Evolutionary conservation across 2,329 filamentous ascomycete species (phyloP).

Genomic region (Aureobasidium namibiae): DNA sequence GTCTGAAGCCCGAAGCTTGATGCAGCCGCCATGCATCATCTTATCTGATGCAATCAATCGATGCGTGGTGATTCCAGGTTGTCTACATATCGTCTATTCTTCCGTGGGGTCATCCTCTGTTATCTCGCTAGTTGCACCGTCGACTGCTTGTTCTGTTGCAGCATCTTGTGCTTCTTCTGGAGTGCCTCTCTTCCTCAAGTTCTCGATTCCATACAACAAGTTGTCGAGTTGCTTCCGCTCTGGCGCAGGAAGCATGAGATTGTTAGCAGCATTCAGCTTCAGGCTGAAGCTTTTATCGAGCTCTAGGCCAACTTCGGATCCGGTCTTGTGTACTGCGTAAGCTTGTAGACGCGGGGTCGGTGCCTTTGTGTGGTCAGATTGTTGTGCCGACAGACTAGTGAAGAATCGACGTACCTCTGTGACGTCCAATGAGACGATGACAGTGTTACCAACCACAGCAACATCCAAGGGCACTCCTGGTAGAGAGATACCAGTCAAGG

Average conservation of each 20-base stretch:
- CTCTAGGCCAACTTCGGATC: neutral
- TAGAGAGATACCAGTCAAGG: conserved; percentile 17
- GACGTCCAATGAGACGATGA: conserved; percentile 14
- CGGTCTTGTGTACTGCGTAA: neutral
- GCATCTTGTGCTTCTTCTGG: conserved; percentile 12
- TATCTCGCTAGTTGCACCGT: neutral
- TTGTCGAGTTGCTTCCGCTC: conserved; percentile 34
- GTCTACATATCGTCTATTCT: neutral
- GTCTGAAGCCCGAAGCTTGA: neutral
- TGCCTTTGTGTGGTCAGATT: neutral
- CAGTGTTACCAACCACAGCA: conserved; percentile 37
- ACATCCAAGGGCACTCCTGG: conserved; percentile 47
- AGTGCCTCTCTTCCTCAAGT: conserved; percentile 40
- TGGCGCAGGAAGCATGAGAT: conserved; percentile 17
- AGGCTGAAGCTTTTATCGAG: conserved; percentile 15
- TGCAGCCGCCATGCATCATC: neutral
- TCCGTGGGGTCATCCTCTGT: neutral
- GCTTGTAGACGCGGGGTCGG: conserved; percentile 1
- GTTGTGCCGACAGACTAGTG: neutral
- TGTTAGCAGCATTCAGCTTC: conserved; percentile 11
- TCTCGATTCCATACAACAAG: conserved; percentile 40
- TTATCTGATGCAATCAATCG: neutral
- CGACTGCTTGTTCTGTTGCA: neutral
- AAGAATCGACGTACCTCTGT: neutral
- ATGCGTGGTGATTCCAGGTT: no score